Base-by-base conservation (phyloP, 129 eudicot genomes). In the Helianthus annuus region DNA sequence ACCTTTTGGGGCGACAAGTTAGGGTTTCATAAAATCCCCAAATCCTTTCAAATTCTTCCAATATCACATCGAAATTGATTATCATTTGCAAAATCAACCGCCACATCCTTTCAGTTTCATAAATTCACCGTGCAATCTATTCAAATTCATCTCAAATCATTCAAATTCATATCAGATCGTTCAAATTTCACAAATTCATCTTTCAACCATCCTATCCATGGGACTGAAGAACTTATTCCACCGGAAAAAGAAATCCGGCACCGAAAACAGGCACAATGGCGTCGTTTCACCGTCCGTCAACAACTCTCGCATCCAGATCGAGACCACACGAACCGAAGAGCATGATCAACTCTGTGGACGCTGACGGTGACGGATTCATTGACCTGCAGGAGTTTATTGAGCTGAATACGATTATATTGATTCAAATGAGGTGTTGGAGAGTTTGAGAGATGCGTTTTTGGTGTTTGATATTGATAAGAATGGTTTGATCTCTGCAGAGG, bases 361-460 rank as follows among this genome's bases (percentile, higher is more conserved):
- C 85, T 4, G 91, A 89, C 36, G 96, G 96, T 0, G 96, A 90
- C 10, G 96, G 96, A 2, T 84, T 72, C 82, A 90, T 90, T 1
- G 80, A 87, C 63, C 51, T 90, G 52, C 66, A 39, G 1, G 96
- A 90, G 70, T 90, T 90, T 66, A 73, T 87, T 36, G 90, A 83
- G 36, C 13, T 90, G 48, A 90, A 90, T 73, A 90, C 96, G 88
- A 77, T 63, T n/a, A n/a, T n/a, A 17, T 90, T 15, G 88, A 79
- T 68, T 75, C 85, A 3, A 53, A 72, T 11, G 93, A 87, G 78
- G 82, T 78, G 5, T 16, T 82, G 82, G 88, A 80, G 70, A 87
- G 79, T 63, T 63, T 90, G 8, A 81, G 68, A 56, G 83, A 84
- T 7, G 96, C 96, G 1, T 90, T 87, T 58, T 63, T 71, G 10